These are phyloP conservation scores for Saccharomyces eubayanus DNA, from an alignment of 805 yeast genomes.

Conservation along the genomic window DNA sequence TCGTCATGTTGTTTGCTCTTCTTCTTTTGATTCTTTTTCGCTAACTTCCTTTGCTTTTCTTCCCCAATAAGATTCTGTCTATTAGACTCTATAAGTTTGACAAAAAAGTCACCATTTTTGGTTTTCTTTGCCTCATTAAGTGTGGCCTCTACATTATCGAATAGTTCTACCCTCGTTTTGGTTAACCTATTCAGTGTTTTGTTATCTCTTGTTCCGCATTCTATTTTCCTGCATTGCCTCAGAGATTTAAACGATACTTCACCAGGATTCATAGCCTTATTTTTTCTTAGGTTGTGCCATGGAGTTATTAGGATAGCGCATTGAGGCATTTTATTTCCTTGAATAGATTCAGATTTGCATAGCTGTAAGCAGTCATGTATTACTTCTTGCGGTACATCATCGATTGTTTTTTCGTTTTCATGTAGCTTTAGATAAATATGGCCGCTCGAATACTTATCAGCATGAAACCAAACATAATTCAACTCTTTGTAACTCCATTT, in stretches of 20 bases:
- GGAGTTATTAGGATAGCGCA: slow-evolving; percentile 66
- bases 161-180: slow-evolving; percentile 53
- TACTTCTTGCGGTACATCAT: slow-evolving; percentile 43
- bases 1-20: slow-evolving; percentile 4
- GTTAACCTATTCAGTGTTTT: slow-evolving; percentile 51
- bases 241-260: slow-evolving; percentile 66
- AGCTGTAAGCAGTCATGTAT: slow-evolving; percentile 56
- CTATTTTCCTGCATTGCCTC: slow-evolving; percentile 43
- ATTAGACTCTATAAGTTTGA: slow-evolving; percentile 11
- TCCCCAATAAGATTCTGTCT: slow-evolving; percentile 15
- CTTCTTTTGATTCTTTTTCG: slow-evolving; percentile 13
- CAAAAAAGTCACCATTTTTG: slow-evolving; percentile 23
- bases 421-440: slow-evolving; percentile 61
- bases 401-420: slow-evolving; percentile 38
- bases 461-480: slow-evolving; percentile 63
- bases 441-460: slow-evolving; percentile 67
- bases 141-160: slow-evolving; percentile 25
- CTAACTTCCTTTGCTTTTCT: slow-evolving; percentile 17
- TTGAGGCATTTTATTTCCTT: slow-evolving; percentile 62
- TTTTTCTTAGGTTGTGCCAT: slow-evolving; percentile 58
- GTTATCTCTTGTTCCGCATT: slow-evolving; percentile 50
- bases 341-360: slow-evolving; percentile 69
- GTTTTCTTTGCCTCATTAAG: slow-evolving; percentile 27
- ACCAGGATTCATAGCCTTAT: slow-evolving; percentile 67
- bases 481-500: slow-evolving; percentile 58